Percentiles rank a stretch among this genome's conserved stretches.
These are phyloP conservation scores for Spathaspora sp. DNA, from an alignment of 1,139 yeast genomes.

Conservation along the genomic window DNA sequence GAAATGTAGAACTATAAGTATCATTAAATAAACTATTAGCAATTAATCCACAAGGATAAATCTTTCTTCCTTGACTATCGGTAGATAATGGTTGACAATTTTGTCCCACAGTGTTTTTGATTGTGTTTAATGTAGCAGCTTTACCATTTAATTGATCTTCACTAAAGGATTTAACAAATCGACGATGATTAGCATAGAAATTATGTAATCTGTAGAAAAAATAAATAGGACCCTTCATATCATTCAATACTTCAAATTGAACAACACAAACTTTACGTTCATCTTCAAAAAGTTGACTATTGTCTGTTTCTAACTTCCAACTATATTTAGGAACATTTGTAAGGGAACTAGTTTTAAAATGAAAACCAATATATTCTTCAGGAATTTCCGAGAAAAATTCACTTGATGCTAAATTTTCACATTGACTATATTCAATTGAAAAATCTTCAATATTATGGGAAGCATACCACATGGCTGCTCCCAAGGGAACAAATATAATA, in stretches of 20 bases:
- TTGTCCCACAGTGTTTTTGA: conserved; percentile 73
- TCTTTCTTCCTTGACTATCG: conserved; percentile 50
- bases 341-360: conserved; percentile 39
- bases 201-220: conserved; percentile 78
- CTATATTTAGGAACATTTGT: conserved; percentile 15
- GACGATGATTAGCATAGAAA: conserved; percentile 90
- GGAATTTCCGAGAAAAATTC: conserved; percentile 64
- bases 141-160: conserved; percentile 88
- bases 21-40: conserved; percentile 79
- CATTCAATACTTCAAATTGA: conserved; percentile 76
- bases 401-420: conserved; percentile 58
- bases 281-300: conserved; percentile 49
- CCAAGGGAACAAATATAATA: conserved; percentile 83
- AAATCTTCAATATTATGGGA: conserved; percentile 76
- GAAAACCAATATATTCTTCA: conserved; percentile 47
- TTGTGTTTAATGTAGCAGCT: conserved; percentile 50
- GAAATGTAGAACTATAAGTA: conserved; percentile 48
- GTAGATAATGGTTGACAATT: conserved; percentile 83
- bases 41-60: conserved; percentile 78
- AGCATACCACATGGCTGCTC: conserved; percentile 87
- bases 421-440: conserved; percentile 76
- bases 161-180: conserved; percentile 86
- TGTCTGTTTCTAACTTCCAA: conserved; percentile 65
- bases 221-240: conserved; percentile 73
- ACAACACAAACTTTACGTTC: conserved; percentile 69